phyloP scores from a whole-genome alignment of 2,329 filamentous ascomycete species.

The Madurella mycetomatis region DNA sequence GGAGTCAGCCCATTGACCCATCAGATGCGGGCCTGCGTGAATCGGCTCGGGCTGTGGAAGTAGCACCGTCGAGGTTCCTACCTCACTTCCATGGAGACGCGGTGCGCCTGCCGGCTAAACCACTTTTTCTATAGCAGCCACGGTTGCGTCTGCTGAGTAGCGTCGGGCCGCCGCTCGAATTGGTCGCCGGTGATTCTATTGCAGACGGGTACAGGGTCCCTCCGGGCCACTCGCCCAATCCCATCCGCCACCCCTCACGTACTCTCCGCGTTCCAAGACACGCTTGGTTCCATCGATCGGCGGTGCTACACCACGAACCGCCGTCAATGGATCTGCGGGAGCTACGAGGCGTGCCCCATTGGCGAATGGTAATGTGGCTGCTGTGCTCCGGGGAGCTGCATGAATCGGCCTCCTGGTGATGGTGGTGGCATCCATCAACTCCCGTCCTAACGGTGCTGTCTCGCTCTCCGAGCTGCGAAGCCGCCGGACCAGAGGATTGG shows the following conservation, averaged over 20 bases:
- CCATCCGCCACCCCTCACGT: background rate
- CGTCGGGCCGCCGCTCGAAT: background rate
- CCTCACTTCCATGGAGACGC: background rate
- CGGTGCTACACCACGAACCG: background rate
- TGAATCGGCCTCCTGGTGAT: background rate
- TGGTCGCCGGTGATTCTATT: conserved; percentile 1
- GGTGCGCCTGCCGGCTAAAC: conserved; percentile 7
- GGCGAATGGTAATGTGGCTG: background rate
- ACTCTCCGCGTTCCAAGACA: background rate
- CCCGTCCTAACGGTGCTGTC: background rate
- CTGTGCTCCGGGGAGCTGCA: background rate
- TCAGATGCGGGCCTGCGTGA: background rate
- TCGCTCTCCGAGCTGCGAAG: conserved; percentile 2
- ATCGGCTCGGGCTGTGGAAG: background rate
- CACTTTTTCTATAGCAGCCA: background rate
- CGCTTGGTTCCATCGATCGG: conserved; percentile 1
- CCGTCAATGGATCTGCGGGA: background rate
- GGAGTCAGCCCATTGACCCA: background rate
- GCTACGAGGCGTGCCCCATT: conserved; percentile 1
- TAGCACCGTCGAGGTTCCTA: conserved; percentile 2
- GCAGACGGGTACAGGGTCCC: background rate
- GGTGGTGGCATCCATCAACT: background rate
- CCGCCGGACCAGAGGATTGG: background rate
- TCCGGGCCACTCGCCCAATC: background rate
- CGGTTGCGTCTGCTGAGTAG: background rate